Evolutionary conservation across 192 early-diverging fungal genomes (phyloP), one percentile per base, ranked within the genome.

Genomic region (Backusella circina): DNA sequence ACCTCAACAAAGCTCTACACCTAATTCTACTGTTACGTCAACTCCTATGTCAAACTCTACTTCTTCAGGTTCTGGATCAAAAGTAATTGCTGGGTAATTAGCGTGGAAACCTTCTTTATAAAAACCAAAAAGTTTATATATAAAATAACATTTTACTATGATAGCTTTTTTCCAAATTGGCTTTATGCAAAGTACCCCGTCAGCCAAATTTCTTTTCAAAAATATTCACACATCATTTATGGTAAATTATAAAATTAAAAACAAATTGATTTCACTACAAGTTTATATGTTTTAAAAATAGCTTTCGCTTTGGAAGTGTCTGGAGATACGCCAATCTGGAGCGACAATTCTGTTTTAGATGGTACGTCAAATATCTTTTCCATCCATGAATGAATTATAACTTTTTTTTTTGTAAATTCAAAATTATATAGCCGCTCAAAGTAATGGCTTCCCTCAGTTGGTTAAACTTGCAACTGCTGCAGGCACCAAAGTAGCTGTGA

Each of bases 181-280:
- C 23, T 70, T n/a, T 75, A 75, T 28, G 41, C 32, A 18, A 47
- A 68, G 12, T 75, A 61, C 26, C 67, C 51, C 15, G 50, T 51
- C 8, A 30, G 67, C 5, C 39, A 66, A 33, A 76, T 87, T 35
- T 81, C 86, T 16, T 76, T 87, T 61, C 70, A 82, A 28, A 86
- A 87, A 65, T 87, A 91, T 73, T 92, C 92, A 21, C 92, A 92
- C 75, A 71, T 93, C 64, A 89, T 89, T 71, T 88, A 91, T 50
- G 78, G 78, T 79, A 71, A 35, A n/a, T 70, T 21, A 8, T 39
- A 8, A 23, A 33, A n/a, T 5, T 0, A 5, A 65, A 30, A 32
- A 21, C 0, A 26, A 21, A 18, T 16, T 73, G 3, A 38, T 41
- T 47, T 23, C 50, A 39, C 13, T 31, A 21, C 12, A 68, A 23